These are phyloP conservation scores for Aspergillus viridinutans DNA, from an alignment of 2,329 filamentous ascomycete genomes.

Conservation along the genomic window DNA sequence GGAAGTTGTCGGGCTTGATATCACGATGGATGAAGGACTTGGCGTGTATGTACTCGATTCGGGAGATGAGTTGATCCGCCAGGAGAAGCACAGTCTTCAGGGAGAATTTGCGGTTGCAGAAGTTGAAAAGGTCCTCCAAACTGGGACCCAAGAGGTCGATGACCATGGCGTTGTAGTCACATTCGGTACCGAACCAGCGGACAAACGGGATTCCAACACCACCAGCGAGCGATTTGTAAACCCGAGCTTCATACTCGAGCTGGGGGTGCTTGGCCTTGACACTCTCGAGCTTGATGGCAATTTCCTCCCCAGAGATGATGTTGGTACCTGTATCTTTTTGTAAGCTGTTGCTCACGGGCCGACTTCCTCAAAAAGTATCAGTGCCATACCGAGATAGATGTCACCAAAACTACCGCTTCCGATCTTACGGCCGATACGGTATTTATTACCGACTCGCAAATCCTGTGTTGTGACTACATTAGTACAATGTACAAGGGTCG, in stretches of 20 bases:
- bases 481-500: background rate
- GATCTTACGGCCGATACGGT: slow-evolving; percentile 99
- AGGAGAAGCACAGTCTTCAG: slow-evolving; percentile 96
- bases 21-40: slow-evolving; percentile 99
- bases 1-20: slow-evolving; percentile 99
- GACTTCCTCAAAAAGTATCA: background rate
- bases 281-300: slow-evolving; percentile 98
- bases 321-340: slow-evolving; percentile 68
- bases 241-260: slow-evolving; percentile 96
- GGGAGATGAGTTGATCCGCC: slow-evolving; percentile 96
- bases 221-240: slow-evolving; percentile 80
- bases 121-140: slow-evolving; percentile 98
- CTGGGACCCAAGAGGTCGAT: slow-evolving; percentile 93
- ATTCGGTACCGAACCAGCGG: slow-evolving; percentile 98
- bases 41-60: slow-evolving; percentile 99
- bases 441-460: slow-evolving; percentile 98
- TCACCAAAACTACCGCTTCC: slow-evolving; percentile 97
- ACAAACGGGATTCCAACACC: slow-evolving; percentile 98
- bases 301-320: slow-evolving; percentile 99
- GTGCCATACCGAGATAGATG: slow-evolving; percentile 74
- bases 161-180: slow-evolving; percentile 99
- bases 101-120: slow-evolving; percentile 99
- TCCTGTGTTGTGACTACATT: slow-evolving; percentile 60
- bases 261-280: slow-evolving; percentile 99
- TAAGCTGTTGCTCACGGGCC: slow-evolving; percentile 8